Percentiles rank a stretch among this genome's conserved stretches.
Conservation (phyloP, 129 eudicot species). For the Artemisia argyi region DNA sequence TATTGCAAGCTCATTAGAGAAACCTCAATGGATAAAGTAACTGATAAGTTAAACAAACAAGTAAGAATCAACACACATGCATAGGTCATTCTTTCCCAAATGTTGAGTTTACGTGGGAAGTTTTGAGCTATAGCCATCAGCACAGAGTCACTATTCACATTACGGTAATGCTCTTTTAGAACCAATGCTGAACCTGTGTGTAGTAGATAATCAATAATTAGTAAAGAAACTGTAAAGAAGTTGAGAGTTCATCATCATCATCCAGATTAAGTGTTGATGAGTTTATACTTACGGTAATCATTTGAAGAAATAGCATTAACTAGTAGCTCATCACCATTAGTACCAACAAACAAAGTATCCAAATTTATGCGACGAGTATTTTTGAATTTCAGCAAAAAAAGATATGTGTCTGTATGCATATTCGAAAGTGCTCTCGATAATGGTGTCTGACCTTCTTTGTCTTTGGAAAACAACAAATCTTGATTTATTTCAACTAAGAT, state of each 20-base stretch:
- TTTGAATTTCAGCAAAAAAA: background rate
- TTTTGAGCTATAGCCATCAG: conserved; percentile 13
- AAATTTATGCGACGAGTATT: background rate
- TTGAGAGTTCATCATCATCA: background rate
- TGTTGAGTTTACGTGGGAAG: background rate
- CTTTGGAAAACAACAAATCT: background rate
- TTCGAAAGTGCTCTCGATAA: background rate
- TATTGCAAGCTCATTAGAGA: too few species aligned
- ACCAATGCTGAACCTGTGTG: background rate
- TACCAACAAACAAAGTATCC: background rate
- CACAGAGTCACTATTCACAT: background rate
- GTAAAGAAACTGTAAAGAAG: background rate
- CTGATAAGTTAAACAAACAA: too few species aligned
- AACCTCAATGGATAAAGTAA: too few species aligned
- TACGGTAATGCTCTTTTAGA: background rate
- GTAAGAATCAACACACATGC: background rate
- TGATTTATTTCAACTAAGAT: background rate
- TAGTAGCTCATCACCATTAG: background rate
- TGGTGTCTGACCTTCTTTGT: background rate
- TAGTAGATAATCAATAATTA: background rate
- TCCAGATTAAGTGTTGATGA: background rate
- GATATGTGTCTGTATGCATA: conserved; percentile 15
- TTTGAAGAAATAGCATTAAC: conserved; percentile 3
- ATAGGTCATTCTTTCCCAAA: background rate
- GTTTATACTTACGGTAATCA: conserved; percentile 11